Evolutionary conservation across 2,329 filamentous ascomycete species (phyloP).

Genomic region (Alternaria sp.): DNA sequence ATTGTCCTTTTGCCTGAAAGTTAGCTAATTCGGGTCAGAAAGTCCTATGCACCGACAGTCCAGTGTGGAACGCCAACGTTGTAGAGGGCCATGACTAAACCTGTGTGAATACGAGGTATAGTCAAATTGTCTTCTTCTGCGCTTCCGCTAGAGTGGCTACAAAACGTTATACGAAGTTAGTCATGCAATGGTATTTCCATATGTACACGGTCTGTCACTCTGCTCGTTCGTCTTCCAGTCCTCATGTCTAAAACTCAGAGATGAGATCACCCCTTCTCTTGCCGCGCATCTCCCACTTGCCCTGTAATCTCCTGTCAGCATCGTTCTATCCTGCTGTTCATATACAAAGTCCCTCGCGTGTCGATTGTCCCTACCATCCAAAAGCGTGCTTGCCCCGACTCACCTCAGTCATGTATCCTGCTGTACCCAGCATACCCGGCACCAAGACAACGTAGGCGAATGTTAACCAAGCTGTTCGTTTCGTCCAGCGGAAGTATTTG

Average conservation of each 20-base stretch:
- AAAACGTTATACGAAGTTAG: neutral
- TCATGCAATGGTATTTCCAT: slow-evolving; percentile 15
- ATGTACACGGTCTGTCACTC: slow-evolving; percentile 22
- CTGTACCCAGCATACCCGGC: slow-evolving; percentile 72
- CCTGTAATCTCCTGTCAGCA: slow-evolving; percentile 62
- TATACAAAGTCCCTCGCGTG: slow-evolving; percentile 22
- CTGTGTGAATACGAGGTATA: neutral
- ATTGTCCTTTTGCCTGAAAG: neutral
- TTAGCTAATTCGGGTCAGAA: neutral
- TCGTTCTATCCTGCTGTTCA: neutral
- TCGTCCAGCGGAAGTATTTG: slow-evolving; percentile 96
- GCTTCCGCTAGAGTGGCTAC: neutral
- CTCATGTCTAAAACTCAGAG: slow-evolving; percentile 70
- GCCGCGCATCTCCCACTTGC: slow-evolving; percentile 82
- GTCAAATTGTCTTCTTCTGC: neutral
- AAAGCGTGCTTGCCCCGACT: slow-evolving; percentile 55
- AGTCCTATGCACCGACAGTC: neutral
- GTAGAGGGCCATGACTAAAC: neutral
- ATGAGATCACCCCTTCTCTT: slow-evolving; percentile 90
- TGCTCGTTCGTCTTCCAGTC: slow-evolving; percentile 1
- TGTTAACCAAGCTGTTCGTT: slow-evolving; percentile 79
- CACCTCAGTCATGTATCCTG: slow-evolving; percentile 86
- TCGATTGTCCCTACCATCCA: neutral
- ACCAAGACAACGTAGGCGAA: slow-evolving; percentile 79
- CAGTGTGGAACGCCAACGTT: neutral